A percentile compares a stretch with the other conserved stretches of the same genome.
Evolutionary conservation across 2,329 filamentous ascomycete genomes (phyloP).

Genomic region (Ceratocystiopsis minuta): DNA sequence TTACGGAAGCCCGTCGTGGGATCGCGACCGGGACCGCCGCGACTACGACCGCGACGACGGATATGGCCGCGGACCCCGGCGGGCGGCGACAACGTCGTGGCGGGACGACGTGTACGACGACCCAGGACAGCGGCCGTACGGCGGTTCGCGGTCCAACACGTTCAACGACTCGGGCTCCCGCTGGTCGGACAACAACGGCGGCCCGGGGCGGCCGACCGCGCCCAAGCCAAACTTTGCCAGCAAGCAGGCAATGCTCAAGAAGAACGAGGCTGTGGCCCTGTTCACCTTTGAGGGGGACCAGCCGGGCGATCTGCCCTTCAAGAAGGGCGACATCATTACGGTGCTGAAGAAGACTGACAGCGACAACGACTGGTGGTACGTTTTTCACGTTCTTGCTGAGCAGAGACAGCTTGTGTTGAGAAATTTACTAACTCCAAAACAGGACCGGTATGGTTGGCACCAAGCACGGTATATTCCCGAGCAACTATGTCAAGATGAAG

Average conservation of each 20-base stretch:
- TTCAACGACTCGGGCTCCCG: conserved; percentile 24
- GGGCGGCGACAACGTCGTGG: conserved; percentile 45
- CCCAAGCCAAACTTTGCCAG: conserved; percentile 71
- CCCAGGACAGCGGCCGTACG: conserved; percentile 15
- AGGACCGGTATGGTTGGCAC: conserved; percentile 80
- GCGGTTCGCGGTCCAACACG: conserved; percentile 32
- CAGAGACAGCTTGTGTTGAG: no score
- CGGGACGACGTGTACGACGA: conserved; percentile 58
- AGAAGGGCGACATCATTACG: conserved; percentile 92
- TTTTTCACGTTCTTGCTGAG: conserved; percentile 25
- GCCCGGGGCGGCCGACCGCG: conserved; percentile 62
- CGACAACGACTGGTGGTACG: conserved; percentile 84
- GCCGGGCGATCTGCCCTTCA: conserved; percentile 81
- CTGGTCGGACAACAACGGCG: conserved; percentile 23
- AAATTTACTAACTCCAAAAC: conserved; percentile 4
- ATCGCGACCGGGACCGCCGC: conserved; percentile 14
- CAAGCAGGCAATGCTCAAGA: conserved; percentile 36
- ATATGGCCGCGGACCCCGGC: conserved; percentile 29
- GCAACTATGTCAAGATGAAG: conserved; percentile 55
- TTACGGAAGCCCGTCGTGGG: conserved; percentile 10
- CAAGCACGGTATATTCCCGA: conserved; percentile 82
- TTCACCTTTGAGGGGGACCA: conserved; percentile 93
- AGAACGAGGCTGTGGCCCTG: conserved; percentile 75
- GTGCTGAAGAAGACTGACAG: conserved; percentile 89
- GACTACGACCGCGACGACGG: conserved; percentile 17